A percentile compares a stretch with the other conserved stretches of the same genome.
These are phyloP conservation scores for Cutaneotrichosporon sp. DNA, from an alignment of 1,284 basidiomycete genomes.

Conservation along the genomic window DNA sequence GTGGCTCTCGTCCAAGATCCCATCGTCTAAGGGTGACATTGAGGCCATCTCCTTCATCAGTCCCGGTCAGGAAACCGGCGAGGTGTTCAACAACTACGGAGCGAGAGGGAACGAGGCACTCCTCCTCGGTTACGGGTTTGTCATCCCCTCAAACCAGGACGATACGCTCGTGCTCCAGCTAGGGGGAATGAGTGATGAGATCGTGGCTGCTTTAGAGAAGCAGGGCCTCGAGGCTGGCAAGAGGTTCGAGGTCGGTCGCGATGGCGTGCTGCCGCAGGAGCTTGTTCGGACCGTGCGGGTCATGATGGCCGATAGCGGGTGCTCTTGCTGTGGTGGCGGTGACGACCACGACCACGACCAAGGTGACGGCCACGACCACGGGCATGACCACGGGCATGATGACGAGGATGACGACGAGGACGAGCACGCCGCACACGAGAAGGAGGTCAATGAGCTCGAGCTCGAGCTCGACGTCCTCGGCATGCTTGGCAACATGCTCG, in stretches of 20 bases:
- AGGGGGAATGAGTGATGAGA: slow-evolving; percentile 54
- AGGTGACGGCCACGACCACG: slow-evolving; percentile 14
- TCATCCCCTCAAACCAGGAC: slow-evolving; percentile 70
- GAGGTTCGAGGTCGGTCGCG: slow-evolving; percentile 65
- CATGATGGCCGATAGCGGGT: slow-evolving; percentile 30
- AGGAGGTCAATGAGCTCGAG: slow-evolving; percentile 63
- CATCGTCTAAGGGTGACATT: slow-evolving; percentile 22
- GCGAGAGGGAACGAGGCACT: slow-evolving; percentile 73
- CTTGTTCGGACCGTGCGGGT: slow-evolving; percentile 61
- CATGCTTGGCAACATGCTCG: slow-evolving; percentile 65
- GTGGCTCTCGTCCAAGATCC: slow-evolving; percentile 64
- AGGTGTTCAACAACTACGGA: slow-evolving; percentile 77
- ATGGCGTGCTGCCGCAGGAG: slow-evolving; percentile 60
- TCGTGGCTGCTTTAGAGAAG: slow-evolving; percentile 27
- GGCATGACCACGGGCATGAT: slow-evolving; percentile 59
- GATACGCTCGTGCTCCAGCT: slow-evolving; percentile 78
- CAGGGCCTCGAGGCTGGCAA: slow-evolving; percentile 42
- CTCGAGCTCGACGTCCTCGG: slow-evolving; percentile 59
- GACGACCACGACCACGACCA: slow-evolving; percentile 41
- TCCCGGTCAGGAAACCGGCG: slow-evolving; percentile 49
- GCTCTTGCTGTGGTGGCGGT: not conserved
- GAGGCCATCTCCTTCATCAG: slow-evolving; percentile 35
- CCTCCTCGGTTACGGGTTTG: slow-evolving; percentile 83
- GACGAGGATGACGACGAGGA: slow-evolving; percentile 57
- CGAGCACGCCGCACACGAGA: slow-evolving; percentile 41